Base-by-base conservation (phyloP, 164 flowering plant genomes). In the Cinnamomum micranthum region DNA sequence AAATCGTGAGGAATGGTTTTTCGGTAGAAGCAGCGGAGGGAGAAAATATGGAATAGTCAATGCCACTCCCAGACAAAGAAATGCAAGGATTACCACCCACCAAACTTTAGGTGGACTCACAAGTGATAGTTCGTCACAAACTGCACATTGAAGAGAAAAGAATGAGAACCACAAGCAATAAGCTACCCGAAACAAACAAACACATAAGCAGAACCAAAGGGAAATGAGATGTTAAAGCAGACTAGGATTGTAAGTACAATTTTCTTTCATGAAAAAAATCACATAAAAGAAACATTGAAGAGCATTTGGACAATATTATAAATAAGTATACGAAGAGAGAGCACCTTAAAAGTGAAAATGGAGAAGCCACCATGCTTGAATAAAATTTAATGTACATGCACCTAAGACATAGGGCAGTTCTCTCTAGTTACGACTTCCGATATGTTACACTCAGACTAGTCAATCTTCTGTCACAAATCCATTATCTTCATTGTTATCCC, bases 61-160 rank as follows among this genome's bases (percentile, higher is more conserved):
- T 17, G 97, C 91, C 51, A 87, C 23, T 50, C 75, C 90, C 77
- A 95, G 65, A 72, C 99, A 93, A 14, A 93, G 72, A 74, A 91
- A 5, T 33, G 83, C 93, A 41, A 90, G 67, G 47, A 83, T 67
- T 51, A 77, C 97, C 64, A 93, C 95, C 88, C 85, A 83, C 95
- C 93, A 91, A 74, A 92, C 95, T 80, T 89, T 81, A 81, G 82
- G 88, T 10, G 99, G 92, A 65, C 93, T 88, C 74, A 96, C 92
- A 59, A 91, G 22, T 6, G 88, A 27, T 64, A 93, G 81, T 75
- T 95, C 98, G 68, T 95, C 97, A 77, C 99, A 95, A 71, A 92
- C 99, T 95, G 95, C 66, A 59, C n/a, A 65, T 74, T 6, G 51
- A 31, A 67, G 35, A 35, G 27, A 41, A 19, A 33, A 7, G 10